phyloP scores from a whole-genome alignment of 1,284 basidiomycete species.

The Volvariella surrecta region DNA sequence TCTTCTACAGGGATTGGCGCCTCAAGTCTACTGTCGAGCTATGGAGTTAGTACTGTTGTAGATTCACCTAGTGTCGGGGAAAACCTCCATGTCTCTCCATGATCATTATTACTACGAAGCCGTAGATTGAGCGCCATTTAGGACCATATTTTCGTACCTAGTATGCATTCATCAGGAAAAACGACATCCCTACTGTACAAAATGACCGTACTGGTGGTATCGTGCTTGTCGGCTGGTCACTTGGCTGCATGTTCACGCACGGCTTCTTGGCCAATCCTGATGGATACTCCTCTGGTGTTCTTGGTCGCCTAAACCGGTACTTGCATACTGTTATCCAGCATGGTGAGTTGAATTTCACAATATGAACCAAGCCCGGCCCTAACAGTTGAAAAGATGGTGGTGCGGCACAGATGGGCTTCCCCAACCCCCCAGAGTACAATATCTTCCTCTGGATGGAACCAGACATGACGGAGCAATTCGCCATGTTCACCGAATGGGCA shows the following conservation, averaged over 20 bases:
- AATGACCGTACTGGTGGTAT: constrained; percentile 21
- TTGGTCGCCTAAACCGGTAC: constrained; percentile 13
- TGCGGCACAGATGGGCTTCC: not conserved
- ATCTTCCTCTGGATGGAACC: not conserved
- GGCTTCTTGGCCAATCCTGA: constrained; percentile 19
- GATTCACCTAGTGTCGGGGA: constrained; percentile 12
- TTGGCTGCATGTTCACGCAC: constrained; percentile 18
- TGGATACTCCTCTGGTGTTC: constrained; percentile 13
- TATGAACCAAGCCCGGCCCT: too few species aligned
- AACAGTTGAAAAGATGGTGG: not conserved
- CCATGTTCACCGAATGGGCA: not conserved
- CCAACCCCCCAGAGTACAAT: not conserved
- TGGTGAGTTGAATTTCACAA: constrained; percentile 14
- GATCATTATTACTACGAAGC: not conserved
- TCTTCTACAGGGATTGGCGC: constrained; percentile 12
- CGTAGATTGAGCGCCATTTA: not conserved
- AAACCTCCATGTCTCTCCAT: constrained; percentile 9
- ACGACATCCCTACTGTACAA: constrained; percentile 19
- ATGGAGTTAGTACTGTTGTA: constrained; percentile 8
- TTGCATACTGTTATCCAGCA: constrained; percentile 21
- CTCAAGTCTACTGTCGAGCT: constrained; percentile 3
- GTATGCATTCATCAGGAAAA: constrained; percentile 18
- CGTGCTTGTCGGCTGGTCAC: constrained; percentile 29
- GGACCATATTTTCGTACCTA: constrained; percentile 9
- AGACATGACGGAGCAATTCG: not conserved